Evolutionary conservation across 495 filamentous ascomycete species (phyloP).

Genomic region (Aspergillus ostianus): DNA sequence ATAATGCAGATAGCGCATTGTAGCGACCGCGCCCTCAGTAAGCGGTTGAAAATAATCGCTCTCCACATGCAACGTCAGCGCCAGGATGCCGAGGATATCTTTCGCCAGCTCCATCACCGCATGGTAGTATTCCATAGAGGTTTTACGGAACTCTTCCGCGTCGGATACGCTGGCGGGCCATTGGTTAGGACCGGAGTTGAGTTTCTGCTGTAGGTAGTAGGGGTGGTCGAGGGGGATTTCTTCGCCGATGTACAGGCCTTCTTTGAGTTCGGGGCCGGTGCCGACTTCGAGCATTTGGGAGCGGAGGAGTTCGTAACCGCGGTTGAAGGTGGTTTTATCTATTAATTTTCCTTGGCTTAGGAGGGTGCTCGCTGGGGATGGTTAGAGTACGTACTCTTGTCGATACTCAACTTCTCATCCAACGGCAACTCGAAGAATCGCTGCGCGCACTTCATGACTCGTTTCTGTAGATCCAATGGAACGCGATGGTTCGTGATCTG

Average conservation of each 20-base stretch:
- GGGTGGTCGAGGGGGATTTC: conserved; percentile 44
- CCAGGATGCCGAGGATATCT: conserved; percentile 29
- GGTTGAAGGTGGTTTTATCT: conserved; percentile 39
- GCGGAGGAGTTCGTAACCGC: conserved; percentile 51
- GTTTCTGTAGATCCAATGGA: conserved; percentile 28
- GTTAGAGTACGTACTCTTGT: conserved; percentile 30
- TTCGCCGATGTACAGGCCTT: conserved; percentile 49
- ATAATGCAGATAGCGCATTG: conserved; percentile 43
- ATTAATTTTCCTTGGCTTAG: conserved; percentile 1
- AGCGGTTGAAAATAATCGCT: conserved; percentile 30
- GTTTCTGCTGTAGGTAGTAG: conserved; percentile 32
- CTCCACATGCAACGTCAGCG: conserved; percentile 36
- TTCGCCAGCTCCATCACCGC: conserved; percentile 32
- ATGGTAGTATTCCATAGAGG: conserved; percentile 50
- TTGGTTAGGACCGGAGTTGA: conserved; percentile 48
- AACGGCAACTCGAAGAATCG: conserved; percentile 51
- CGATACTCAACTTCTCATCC: conserved; percentile 50
- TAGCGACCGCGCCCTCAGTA: conserved; percentile 37
- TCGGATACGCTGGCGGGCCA: conserved; percentile 46
- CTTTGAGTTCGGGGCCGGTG: conserved; percentile 49
- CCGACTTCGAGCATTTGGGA: conserved; percentile 49
- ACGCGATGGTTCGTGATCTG: conserved; percentile 49
- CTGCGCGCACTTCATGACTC: conserved; percentile 38
- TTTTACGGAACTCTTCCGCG: conserved; percentile 41
- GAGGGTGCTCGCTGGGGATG: conserved; percentile 7